Evolutionary conservation across 352 stramenopile genomes (phyloP).

Genomic region (Phytophthora megakarya): DNA sequence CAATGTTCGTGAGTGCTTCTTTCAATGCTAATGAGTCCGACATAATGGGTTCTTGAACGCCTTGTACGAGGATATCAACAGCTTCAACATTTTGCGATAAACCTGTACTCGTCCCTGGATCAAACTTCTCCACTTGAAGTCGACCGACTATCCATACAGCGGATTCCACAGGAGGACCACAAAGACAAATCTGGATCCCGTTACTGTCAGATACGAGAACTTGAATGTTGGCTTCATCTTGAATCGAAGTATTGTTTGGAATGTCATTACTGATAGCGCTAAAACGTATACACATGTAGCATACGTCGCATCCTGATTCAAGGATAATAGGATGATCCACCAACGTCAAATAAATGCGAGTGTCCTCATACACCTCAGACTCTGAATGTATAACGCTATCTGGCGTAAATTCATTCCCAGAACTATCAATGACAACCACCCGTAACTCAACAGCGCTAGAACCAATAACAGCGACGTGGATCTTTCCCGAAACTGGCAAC

Average conservation of each 20-base stretch:
- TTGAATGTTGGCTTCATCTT: conserved; percentile 31
- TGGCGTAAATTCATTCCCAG: conserved; percentile 5
- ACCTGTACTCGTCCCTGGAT: background rate
- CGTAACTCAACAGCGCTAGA: background rate
- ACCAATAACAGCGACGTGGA: conserved; percentile 18
- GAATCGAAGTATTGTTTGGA: background rate
- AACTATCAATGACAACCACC: conserved; percentile 3
- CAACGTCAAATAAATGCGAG: background rate
- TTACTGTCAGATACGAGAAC: conserved; percentile 39
- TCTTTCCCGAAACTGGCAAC: conserved; percentile 17
- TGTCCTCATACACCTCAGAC: background rate
- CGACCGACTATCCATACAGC: conserved; percentile 47
- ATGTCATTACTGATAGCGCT: background rate
- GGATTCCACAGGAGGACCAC: conserved; percentile 21
- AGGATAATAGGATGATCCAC: conserved; percentile 7
- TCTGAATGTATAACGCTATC: background rate
- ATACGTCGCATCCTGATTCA: conserved; percentile 4
- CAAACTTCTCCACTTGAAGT: conserved; percentile 5
- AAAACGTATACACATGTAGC: conserved; percentile 30
- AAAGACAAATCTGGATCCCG: conserved; percentile 46
- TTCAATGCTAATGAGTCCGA: background rate
- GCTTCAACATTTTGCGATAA: conserved; percentile 14
- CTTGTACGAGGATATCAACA: conserved; percentile 17
- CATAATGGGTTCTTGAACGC: background rate
- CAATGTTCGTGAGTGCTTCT: background rate